Percentiles rank a stretch among this genome's conserved stretches.
These are phyloP conservation scores for Lyophyllum decastes DNA, from an alignment of 768 basidiomycete species.

Conservation along the genomic window DNA sequence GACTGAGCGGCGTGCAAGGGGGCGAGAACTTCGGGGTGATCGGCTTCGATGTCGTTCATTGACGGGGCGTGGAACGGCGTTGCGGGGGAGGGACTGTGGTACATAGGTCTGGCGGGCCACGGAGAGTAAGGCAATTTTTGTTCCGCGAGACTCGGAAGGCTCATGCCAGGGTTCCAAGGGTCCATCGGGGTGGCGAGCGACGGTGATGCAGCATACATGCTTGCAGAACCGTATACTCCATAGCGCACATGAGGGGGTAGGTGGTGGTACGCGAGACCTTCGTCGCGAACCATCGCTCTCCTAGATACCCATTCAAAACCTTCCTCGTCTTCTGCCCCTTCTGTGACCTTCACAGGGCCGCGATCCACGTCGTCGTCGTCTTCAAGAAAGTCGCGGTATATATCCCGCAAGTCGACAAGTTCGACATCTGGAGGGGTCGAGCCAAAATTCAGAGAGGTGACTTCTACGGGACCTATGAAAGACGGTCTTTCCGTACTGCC, in stretches of 20 bases:
- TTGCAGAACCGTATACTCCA: conserved; percentile 53
- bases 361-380: conserved; percentile 66
- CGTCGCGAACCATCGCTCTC: conserved; percentile 54
- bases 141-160: conserved; percentile 39
- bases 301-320: conserved; percentile 84
- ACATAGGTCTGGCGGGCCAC: conserved; percentile 28
- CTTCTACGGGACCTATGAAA: conserved; percentile 90
- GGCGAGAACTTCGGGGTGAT: too few relatives aligned
- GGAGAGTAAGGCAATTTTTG: conserved; percentile 30
- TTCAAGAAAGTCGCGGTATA: conserved; percentile 92
- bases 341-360: conserved; percentile 52
- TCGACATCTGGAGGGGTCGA: conserved; percentile 81
- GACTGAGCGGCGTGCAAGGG: too few relatives aligned
- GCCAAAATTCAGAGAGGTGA: conserved; percentile 89
- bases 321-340: conserved; percentile 65
- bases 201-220: conserved; percentile 60
- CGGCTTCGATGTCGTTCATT: conserved; percentile 14
- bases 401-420: conserved; percentile 89
- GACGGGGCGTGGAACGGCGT: conserved; percentile 29
- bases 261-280: conserved; percentile 65
- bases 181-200: conserved; percentile 45
- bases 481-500: conserved; percentile 74
- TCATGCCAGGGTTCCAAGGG: conserved; percentile 41
- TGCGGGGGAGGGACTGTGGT: conserved; percentile 34
- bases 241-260: conserved; percentile 76